A percentile compares a stretch with the other conserved stretches of the same genome.
phyloP scores from a whole-genome alignment of 768 basidiomycete species.

The Leccinum olivaceopallidum region DNA sequence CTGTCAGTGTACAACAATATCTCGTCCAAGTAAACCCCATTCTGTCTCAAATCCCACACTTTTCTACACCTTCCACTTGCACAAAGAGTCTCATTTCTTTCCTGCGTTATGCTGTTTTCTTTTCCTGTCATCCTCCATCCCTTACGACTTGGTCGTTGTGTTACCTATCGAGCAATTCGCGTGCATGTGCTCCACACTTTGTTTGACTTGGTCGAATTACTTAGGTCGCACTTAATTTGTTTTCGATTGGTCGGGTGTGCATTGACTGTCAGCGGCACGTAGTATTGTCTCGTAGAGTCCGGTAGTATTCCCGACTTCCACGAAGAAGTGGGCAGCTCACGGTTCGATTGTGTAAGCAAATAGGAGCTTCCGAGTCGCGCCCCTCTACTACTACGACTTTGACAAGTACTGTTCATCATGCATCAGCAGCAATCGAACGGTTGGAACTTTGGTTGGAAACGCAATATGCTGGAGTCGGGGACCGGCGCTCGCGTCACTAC shows the following conservation, averaged over 20 bases:
- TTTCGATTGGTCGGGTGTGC: constrained; percentile 8
- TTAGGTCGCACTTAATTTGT: constrained; percentile 25
- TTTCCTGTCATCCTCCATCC: constrained; percentile 1
- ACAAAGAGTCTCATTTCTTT: not conserved
- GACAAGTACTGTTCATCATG: no score
- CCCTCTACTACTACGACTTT: no score
- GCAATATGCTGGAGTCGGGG: no score
- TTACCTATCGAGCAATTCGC: constrained; percentile 12
- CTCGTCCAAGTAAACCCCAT: constrained; percentile 19
- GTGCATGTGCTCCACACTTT: constrained; percentile 13
- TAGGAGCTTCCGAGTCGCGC: no score
- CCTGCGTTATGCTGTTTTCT: not conserved
- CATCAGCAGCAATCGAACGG: no score
- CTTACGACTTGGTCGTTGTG: constrained; percentile 13
- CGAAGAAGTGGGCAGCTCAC: no score
- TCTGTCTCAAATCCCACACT: constrained; percentile 3
- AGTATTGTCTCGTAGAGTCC: constrained; percentile 1
- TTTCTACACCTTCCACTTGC: constrained; percentile 1
- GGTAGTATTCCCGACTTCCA: not conserved
- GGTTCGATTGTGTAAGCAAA: no score
- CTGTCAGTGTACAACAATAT: constrained; percentile 16
- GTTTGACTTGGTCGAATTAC: constrained; percentile 16
- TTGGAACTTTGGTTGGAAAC: no score
- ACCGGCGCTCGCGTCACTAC: no score
- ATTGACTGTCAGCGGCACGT: not conserved